These are phyloP conservation scores for Chlamydomonas asymmetrica DNA, from an alignment of 139 green algal species.

Conservation along the genomic window DNA sequence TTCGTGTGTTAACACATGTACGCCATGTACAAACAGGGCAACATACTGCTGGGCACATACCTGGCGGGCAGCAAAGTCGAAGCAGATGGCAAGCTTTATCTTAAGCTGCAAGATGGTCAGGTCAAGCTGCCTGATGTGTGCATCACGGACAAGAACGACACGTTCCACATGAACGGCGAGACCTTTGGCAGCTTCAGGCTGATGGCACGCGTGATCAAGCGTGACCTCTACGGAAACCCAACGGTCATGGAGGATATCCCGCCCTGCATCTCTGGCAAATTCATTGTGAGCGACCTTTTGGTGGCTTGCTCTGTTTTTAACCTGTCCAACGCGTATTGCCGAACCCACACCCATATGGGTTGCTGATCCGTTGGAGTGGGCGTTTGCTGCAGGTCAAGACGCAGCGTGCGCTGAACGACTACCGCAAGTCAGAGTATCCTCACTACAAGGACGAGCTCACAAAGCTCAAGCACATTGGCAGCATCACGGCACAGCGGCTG, in stretches of 20 bases:
- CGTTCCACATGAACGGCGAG: constrained; percentile 44
- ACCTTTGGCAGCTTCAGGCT: constrained; percentile 49
- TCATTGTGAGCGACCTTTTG: constrained; percentile 53
- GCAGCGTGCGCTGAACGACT: constrained; percentile 60
- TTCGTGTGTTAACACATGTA: constrained; percentile 6
- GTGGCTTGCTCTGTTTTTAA: no score
- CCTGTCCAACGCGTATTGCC: no score
- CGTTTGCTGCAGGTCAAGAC: constrained; percentile 63
- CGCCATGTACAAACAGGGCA: constrained; percentile 3
- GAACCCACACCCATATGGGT: no score
- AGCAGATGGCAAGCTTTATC: constrained; percentile 10
- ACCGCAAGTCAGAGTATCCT: constrained; percentile 62
- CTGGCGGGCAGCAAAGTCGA: constrained; percentile 21
- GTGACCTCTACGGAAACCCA: constrained; percentile 32
- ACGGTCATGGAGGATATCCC: constrained; percentile 34
- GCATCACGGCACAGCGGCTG: constrained; percentile 53
- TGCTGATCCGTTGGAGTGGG: no score
- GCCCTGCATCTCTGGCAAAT: constrained; percentile 41
- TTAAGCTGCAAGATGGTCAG: constrained; percentile 39
- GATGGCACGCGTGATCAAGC: constrained; percentile 40
- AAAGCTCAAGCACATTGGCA: constrained; percentile 57
- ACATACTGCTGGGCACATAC: constrained; percentile 23
- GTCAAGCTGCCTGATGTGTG: constrained; percentile 51
- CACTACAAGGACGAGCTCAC: constrained; percentile 60
- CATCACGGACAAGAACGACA: constrained; percentile 60